Evolutionary conservation across 2,329 filamentous ascomycete genomes (phyloP), one percentile per base, ranked within the genome.

Genomic region (Fusarium protoensiforme): DNA sequence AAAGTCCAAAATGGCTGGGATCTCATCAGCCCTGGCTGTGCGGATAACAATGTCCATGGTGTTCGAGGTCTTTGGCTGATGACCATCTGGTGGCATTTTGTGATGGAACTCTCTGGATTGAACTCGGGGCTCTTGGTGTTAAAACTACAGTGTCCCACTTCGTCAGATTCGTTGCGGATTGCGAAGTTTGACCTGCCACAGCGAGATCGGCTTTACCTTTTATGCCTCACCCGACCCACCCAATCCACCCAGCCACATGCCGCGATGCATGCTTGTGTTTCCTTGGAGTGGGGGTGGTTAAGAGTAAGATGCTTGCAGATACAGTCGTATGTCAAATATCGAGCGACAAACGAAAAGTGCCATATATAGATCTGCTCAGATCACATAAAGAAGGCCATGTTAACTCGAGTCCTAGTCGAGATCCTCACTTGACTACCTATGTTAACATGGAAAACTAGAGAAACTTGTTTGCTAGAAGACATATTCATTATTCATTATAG

Each of bases 1-100:
- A 41, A 78, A 78, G 14, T 66, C 62, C 14, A 78, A 69, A 13
- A 80, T 69, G 14, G 58, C 53, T 1, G 78, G 67, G 16, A 76
- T 75, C 22, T 79, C 76, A 51, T 76, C 73, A 2, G 54, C 8
- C 0, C 61, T 73, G 4, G 73, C 74, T 5, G 27, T 22, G 10
- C 36, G 53, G 18, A 80, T 79, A 2, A 10, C 38, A 4, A 71
- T 61, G 0, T 33, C 48, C 74, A 75, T 76, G 6, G 38, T 24
- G 20, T 24, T 2, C 7, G 7, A 7, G 2, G 7, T 1, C 14
- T 16, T 18, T 16, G 20, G 8, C 13, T 54, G 51, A 54, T 16
- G 29, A 22, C 51, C 13, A 16, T 29, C 51, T 18, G 29, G 29
- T 29, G n/a, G 51, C n/a, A 31, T 54, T 54, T 54, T 54, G n/a